Percentiles rank a stretch among this genome's conserved stretches.
Conservation (phyloP, 163 green algal species). For the Chlorella variabilis region DNA sequence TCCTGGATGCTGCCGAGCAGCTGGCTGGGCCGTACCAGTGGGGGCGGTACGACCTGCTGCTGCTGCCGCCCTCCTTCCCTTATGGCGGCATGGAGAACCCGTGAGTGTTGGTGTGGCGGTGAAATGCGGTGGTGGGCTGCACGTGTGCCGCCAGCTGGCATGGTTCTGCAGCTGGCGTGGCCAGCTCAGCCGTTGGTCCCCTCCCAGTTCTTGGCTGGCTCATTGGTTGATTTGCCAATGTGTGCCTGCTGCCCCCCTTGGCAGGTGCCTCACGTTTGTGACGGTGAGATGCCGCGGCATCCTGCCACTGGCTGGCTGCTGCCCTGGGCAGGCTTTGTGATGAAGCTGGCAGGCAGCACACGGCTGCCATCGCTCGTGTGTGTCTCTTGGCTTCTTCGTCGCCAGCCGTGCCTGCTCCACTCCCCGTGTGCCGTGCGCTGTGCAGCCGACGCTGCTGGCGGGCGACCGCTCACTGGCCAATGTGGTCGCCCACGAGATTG, state of each 20-base stretch:
- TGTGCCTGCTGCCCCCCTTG: neutral
- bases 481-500: slow-evolving; percentile 91
- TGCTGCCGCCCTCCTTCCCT: slow-evolving; percentile 92
- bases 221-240: no score
- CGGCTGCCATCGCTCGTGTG: neutral
- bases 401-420: neutral
- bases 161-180: no score
- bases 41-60: slow-evolving; percentile 93
- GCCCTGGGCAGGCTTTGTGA: no score
- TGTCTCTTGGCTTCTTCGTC: neutral
- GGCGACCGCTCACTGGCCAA: slow-evolving; percentile 86
- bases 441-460: slow-evolving; percentile 91
- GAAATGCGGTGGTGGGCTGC: no score
- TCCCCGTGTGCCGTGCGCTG: neutral
- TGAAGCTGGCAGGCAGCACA: no score
- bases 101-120: neutral
- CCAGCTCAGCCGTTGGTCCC: no score
- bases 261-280: slow-evolving; percentile 1
- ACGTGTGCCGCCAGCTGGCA: no score
- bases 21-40: slow-evolving; percentile 92
- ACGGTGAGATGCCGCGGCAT: neutral
- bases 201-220: no score
- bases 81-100: slow-evolving; percentile 74
- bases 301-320: no score
- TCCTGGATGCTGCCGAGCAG: slow-evolving; percentile 80